Evolutionary conservation across 2,329 filamentous ascomycete genomes (phyloP).

Genomic region (Ophiocordyceps australis): DNA sequence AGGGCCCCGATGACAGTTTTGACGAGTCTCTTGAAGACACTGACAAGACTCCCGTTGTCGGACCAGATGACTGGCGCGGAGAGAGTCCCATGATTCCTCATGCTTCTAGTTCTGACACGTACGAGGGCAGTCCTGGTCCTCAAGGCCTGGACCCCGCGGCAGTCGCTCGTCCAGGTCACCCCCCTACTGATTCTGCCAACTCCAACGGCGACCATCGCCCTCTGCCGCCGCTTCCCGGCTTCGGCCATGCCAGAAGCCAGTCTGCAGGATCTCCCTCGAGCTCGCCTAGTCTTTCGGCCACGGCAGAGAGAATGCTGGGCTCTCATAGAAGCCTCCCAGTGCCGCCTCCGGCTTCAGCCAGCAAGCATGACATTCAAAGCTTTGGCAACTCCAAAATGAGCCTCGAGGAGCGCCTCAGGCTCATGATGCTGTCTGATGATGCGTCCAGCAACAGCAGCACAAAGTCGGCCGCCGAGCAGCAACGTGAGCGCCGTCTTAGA

Average conservation of each 20-base stretch:
- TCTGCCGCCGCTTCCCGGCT: constrained; percentile 67
- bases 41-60: constrained; percentile 93
- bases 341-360: constrained; percentile 47
- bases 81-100: constrained; percentile 29
- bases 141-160: constrained; percentile 24
- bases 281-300: constrained; percentile 46
- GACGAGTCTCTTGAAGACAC: constrained; percentile 90
- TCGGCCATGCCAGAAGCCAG: constrained; percentile 18
- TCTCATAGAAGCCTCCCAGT: constrained; percentile 53
- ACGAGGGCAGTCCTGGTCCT: constrained; percentile 52
- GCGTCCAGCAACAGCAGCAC: no score
- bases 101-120: constrained; percentile 16
- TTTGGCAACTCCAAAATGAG: constrained; percentile 63
- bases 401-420: constrained; percentile 65
- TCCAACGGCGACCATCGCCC: constrained; percentile 73
- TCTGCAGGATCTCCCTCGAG: constrained; percentile 30
- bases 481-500: constrained; percentile 51
- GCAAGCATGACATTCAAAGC: constrained; percentile 62
- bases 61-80: constrained; percentile 90
- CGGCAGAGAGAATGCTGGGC: constrained; percentile 48
- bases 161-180: constrained; percentile 32
- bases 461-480: constrained; percentile 43
- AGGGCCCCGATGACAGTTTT: constrained; percentile 63
- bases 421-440: constrained; percentile 75
- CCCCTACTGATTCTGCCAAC: constrained; percentile 52